Evolutionary conservation across 495 filamentous ascomycete species (phyloP).

Genomic region (Aspergillus ellipticus): DNA sequence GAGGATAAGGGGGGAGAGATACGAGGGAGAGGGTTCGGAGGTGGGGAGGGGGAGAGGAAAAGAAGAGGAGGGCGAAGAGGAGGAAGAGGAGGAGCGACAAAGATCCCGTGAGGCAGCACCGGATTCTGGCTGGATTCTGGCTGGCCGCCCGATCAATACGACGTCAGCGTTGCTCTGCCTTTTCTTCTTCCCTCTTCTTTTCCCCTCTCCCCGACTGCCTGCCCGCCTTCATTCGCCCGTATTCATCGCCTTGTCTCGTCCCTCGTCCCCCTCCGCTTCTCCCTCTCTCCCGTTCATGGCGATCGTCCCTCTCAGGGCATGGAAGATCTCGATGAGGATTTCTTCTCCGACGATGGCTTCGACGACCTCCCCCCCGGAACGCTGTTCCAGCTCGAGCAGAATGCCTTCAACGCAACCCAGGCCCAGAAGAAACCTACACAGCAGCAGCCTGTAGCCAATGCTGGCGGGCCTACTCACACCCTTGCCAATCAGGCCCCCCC

Average conservation of each 20-base stretch:
- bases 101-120: constrained; percentile 4
- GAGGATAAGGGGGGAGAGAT: background rate
- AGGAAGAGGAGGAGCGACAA: constrained; percentile 5
- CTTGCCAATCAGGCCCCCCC: constrained; percentile 9
- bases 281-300: constrained; percentile 38
- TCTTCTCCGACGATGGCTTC: constrained; percentile 62
- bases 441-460: background rate
- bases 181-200: background rate
- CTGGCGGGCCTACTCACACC: constrained; percentile 12
- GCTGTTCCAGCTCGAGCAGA: constrained; percentile 52
- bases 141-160: constrained; percentile 8
- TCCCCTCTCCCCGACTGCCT: background rate
- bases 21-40: background rate
- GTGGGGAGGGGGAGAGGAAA: background rate
- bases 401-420: constrained; percentile 52
- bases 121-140: constrained; percentile 1
- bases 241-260: background rate
- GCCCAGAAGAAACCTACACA: constrained; percentile 8
- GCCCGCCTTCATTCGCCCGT: background rate
- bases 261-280: constrained; percentile 1
- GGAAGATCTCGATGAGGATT: constrained; percentile 59
- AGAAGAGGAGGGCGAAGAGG: constrained; percentile 1
- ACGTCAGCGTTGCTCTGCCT: constrained; percentile 12
- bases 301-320: constrained; percentile 40
- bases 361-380: constrained; percentile 52